Evolutionary conservation across 2,329 filamentous ascomycete genomes (phyloP).

Genomic region (Trichoderma pleuroti): DNA sequence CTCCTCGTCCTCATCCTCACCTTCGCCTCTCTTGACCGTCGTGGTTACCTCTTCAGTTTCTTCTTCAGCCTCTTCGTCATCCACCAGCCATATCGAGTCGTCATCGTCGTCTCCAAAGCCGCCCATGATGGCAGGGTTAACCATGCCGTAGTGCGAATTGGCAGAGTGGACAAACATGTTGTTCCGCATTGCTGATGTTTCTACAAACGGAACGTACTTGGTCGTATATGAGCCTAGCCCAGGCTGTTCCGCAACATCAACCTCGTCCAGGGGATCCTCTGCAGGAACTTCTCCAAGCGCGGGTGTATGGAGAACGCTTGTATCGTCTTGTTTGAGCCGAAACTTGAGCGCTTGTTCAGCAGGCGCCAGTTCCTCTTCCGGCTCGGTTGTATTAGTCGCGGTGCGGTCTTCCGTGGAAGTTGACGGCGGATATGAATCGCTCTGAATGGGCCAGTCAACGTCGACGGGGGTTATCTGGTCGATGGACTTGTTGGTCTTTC

Average conservation of each 20-base stretch:
- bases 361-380: not conserved
- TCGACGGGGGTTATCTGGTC: conserved; percentile 18
- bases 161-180: conserved; percentile 28
- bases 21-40: not conserved
- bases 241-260: not conserved
- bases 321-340: not conserved
- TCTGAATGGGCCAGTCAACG: conserved; percentile 20
- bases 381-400: not conserved
- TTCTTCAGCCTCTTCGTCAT: conserved; percentile 28
- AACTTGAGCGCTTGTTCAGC: not conserved
- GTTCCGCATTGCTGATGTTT: conserved; percentile 26
- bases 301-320: not conserved
- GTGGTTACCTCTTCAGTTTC: conserved; percentile 7
- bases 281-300: not conserved
- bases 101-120: conserved; percentile 34
- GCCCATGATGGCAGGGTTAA: conserved; percentile 32
- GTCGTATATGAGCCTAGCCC: conserved; percentile 9
- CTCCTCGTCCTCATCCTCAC: not conserved
- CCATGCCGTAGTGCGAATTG: conserved; percentile 28
- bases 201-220: conserved; percentile 26
- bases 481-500: conserved; percentile 12
- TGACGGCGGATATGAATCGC: conserved; percentile 4
- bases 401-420: not conserved
- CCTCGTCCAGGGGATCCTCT: conserved; percentile 3
- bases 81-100: conserved; percentile 29